phyloP scores from a whole-genome alignment of 164 flowering plant genomes.

The Platanus orientalis region DNA sequence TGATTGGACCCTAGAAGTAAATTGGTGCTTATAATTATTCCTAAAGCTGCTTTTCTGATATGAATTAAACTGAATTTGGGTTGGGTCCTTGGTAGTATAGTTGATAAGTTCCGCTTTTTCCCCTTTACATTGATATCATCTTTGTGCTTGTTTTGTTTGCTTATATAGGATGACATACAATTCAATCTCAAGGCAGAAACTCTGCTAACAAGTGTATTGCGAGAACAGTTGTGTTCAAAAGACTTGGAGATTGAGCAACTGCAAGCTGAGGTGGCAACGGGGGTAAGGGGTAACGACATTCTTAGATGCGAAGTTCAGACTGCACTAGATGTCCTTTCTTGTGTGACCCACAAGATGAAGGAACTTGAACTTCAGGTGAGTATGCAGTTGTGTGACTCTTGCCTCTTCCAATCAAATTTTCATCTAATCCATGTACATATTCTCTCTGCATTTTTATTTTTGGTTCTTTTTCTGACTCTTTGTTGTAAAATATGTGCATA shows the following conservation, averaged over 20 bases:
- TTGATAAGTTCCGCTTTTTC: too few relatives aligned
- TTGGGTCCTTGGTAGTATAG: too few relatives aligned
- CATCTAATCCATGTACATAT: too few relatives aligned
- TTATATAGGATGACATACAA: slow-evolving; percentile 35
- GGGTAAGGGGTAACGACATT: slow-evolving; percentile 66
- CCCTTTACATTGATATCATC: too few relatives aligned
- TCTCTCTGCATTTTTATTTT: too few relatives aligned
- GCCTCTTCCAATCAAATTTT: too few relatives aligned
- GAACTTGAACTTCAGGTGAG: slow-evolving; percentile 90
- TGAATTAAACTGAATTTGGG: too few relatives aligned
- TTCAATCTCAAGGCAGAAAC: slow-evolving; percentile 73
- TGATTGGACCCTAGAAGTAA: slow-evolving; percentile 39
- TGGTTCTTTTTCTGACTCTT: too few relatives aligned
- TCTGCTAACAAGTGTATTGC: slow-evolving; percentile 58
- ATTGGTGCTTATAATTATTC: slow-evolving; percentile 6
- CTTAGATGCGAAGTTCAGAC: slow-evolving; percentile 72
- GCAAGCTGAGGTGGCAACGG: slow-evolving; percentile 85
- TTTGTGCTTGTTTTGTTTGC: not conserved
- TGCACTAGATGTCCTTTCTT: slow-evolving; percentile 65
- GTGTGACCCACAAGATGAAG: slow-evolving; percentile 61
- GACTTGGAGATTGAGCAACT: slow-evolving; percentile 78
- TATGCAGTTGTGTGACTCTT: not conserved
- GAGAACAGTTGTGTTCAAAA: slow-evolving; percentile 70
- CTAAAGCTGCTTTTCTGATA: not conserved
- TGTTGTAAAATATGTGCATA: too few relatives aligned